phyloP scores from a whole-genome alignment of 116 monocot genomes.

The Trichopus zeylanicus region DNA sequence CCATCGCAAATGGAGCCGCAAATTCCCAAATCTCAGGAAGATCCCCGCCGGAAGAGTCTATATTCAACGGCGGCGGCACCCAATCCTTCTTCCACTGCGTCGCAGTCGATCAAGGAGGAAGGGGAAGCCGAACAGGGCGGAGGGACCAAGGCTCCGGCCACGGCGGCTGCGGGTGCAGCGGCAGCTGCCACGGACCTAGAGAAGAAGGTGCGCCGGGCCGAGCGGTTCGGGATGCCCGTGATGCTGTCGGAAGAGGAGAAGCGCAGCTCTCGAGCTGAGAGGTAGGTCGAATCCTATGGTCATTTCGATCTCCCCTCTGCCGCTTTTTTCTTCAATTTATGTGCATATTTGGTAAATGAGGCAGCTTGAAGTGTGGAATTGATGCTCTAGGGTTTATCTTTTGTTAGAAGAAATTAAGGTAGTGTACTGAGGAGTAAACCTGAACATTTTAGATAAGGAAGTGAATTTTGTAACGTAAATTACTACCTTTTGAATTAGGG shows the following conservation, averaged over 20 bases:
- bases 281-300: conserved; percentile 15
- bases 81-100: neutral
- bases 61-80: neutral
- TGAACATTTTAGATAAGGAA: too few relatives aligned
- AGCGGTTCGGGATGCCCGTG: conserved; percentile 51
- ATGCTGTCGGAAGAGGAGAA: conserved; percentile 58
- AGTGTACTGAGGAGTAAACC: too few relatives aligned
- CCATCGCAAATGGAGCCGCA: too few relatives aligned
- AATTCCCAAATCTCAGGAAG: too few relatives aligned
- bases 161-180: neutral
- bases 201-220: conserved; percentile 55
- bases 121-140: neutral
- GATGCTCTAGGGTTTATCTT: too few relatives aligned
- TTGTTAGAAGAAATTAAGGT: too few relatives aligned
- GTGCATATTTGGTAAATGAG: conserved; percentile 48
- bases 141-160: neutral
- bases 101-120: neutral
- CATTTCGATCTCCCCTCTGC: neutral
- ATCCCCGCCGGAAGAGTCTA: too few relatives aligned
- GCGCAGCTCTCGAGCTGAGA: conserved; percentile 52
- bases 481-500: too few relatives aligned
- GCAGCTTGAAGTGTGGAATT: too few relatives aligned
- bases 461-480: too few relatives aligned
- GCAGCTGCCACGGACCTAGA: conserved; percentile 12
- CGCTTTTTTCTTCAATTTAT: neutral